Evolutionary conservation across 2,329 filamentous ascomycete species (phyloP).

Genomic region (Fusarium brachygibbosum): DNA sequence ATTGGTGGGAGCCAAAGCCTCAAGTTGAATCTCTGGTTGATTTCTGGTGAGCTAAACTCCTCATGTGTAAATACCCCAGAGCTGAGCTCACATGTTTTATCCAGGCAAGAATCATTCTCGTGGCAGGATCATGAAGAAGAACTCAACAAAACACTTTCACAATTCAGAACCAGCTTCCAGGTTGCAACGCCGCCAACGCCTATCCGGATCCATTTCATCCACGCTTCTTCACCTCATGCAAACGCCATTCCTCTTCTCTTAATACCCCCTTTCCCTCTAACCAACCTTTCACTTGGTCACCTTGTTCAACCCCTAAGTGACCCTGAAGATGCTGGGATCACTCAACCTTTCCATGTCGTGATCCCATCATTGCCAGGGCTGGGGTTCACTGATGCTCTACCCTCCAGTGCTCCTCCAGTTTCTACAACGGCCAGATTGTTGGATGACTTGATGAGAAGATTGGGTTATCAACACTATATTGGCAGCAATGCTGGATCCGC

Average conservation of each 20-base stretch:
- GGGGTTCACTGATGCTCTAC: slow-evolving; percentile 75
- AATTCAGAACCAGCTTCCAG: slow-evolving; percentile 71
- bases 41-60: slow-evolving; percentile 65
- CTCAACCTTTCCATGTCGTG: slow-evolving; percentile 74
- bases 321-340: slow-evolving; percentile 60
- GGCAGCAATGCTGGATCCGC: slow-evolving; percentile 67
- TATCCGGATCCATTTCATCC: slow-evolving; percentile 74
- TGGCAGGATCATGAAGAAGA: slow-evolving; percentile 72
- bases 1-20: slow-evolving; percentile 72
- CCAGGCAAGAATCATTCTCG: slow-evolving; percentile 74
- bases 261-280: slow-evolving; percentile 75
- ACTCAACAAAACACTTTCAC: slow-evolving; percentile 71
- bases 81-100: slow-evolving; percentile 1
- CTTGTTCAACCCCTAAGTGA: slow-evolving; percentile 68
- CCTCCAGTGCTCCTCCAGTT: slow-evolving; percentile 63
- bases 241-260: slow-evolving; percentile 74
- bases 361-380: slow-evolving; percentile 75
- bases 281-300: slow-evolving; percentile 71
- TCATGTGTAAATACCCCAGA: not conserved
- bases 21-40: slow-evolving; percentile 75
- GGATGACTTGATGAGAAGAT: slow-evolving; percentile 69
- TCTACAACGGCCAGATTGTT: slow-evolving; percentile 68
- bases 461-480: slow-evolving; percentile 72
- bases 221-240: slow-evolving; percentile 65
- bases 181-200: slow-evolving; percentile 57